Evolutionary conservation across 1,284 basidiomycete species (phyloP).

Genomic region (Leccinum laetum): DNA sequence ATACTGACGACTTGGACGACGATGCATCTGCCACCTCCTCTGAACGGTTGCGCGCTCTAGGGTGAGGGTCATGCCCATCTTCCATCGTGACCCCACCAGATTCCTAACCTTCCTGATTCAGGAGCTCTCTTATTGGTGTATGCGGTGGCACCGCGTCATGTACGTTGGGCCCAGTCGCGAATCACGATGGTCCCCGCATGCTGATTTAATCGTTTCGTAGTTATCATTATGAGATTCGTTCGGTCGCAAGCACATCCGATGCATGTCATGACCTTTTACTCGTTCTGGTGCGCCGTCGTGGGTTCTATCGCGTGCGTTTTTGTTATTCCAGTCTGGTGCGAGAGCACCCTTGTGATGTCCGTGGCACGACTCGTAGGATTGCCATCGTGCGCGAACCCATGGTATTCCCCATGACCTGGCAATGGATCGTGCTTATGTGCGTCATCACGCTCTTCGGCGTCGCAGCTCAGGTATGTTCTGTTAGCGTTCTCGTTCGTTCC

Average conservation of each 20-base stretch:
- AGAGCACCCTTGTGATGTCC: not conserved
- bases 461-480: constrained; percentile 41
- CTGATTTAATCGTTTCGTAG: constrained; percentile 11
- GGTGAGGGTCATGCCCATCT: constrained; percentile 34
- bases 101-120: constrained; percentile 40
- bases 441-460: constrained; percentile 47
- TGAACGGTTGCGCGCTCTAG: constrained; percentile 53
- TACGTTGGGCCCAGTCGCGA: constrained; percentile 7
- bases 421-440: constrained; percentile 35
- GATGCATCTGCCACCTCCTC: constrained; percentile 33
- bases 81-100: constrained; percentile 22
- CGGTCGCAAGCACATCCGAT: constrained; percentile 74
- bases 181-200: constrained; percentile 30
- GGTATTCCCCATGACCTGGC: constrained; percentile 40
- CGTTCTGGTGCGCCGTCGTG: constrained; percentile 59
- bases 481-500: constrained; percentile 35
- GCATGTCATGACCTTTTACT: constrained; percentile 73
- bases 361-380: constrained; percentile 9
- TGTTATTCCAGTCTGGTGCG: constrained; percentile 20
- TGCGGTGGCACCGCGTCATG: constrained; percentile 56
- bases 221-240: constrained; percentile 68
- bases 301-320: constrained; percentile 44
- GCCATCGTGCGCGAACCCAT: constrained; percentile 28
- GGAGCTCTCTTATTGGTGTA: constrained; percentile 59
- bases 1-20: constrained; percentile 13